These are phyloP conservation scores for Phytophthora crassamura DNA, from an alignment of 352 stramenopile species.

Conservation along the genomic window DNA sequence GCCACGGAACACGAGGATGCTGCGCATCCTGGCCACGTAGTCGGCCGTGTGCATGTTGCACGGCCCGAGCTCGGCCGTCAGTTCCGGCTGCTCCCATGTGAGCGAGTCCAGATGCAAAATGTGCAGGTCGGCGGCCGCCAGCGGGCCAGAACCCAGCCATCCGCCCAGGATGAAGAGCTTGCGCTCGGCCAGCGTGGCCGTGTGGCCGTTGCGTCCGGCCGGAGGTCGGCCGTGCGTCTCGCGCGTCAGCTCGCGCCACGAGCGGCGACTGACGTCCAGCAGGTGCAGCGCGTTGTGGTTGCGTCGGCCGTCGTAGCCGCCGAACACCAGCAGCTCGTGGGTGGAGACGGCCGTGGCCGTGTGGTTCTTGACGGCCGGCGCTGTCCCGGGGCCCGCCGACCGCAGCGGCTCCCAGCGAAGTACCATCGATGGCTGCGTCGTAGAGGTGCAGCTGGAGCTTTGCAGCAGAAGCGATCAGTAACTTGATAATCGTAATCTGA, in stretches of 20 bases:
- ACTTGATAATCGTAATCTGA: no score
- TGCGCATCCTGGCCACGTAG: conserved; percentile 81
- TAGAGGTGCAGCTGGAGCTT: no score
- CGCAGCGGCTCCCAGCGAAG: conserved; percentile 74
- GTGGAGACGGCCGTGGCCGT: conserved; percentile 68
- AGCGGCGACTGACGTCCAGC: conserved; percentile 83
- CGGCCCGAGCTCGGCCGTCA: conserved; percentile 70
- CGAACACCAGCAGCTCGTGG: conserved; percentile 87
- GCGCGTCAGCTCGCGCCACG: conserved; percentile 64
- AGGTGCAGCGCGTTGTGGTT: conserved; percentile 95
- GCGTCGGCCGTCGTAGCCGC: conserved; percentile 94
- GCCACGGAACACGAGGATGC: conserved; percentile 95
- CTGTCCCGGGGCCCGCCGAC: conserved; percentile 36
- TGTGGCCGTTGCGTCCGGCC: conserved; percentile 95
- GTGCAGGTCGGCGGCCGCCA: conserved; percentile 93
- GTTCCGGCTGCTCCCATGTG: conserved; percentile 62
- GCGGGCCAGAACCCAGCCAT: conserved; percentile 93
- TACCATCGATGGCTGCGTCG: conserved; percentile 43
- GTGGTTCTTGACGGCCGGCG: conserved; percentile 90
- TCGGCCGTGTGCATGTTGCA: conserved; percentile 99
- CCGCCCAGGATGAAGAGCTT: conserved; percentile 95
- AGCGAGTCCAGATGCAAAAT: conserved; percentile 88
- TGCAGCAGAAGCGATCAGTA: no score
- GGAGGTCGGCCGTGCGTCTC: conserved; percentile 61
- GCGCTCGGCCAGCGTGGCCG: conserved; percentile 90